Base-by-base conservation (phyloP, 2,329 filamentous ascomycete species). In the Orbilia ellipsospora region DNA sequence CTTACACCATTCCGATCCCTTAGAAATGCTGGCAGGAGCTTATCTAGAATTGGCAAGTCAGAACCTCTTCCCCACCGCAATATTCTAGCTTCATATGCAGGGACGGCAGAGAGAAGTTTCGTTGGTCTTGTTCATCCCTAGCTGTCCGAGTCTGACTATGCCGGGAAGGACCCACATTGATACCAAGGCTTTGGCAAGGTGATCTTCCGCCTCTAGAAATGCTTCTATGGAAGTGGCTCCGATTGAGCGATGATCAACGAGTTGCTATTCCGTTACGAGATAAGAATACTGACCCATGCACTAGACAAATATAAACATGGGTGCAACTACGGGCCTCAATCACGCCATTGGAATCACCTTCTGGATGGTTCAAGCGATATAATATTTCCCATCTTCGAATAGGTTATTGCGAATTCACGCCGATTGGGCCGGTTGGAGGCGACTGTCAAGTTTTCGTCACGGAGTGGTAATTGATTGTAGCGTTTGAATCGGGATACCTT, bases 321-420 rank as follows among this genome's bases (percentile, higher is more conserved):
- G 16, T 18, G 44, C 13, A 48, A 48, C 13, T 15, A 48, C 44
- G 44, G n/a, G 36, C 50, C 23, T 42, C 31, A 8, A 63, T 62
- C 57, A 63, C 57, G 51, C 66, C n/a, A 70, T 57, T 31, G 42
- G n/a, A 8, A 10, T 28, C 40, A 56, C 66, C 57, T 63, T 63
- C 57, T 48, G 18, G 52, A 55, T 28, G n/a, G 15, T 45, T 23
- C 55, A 23, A 6, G 12, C 12, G 23, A 12, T n/a, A 18, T 10
- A 59, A 23, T n/a, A 18, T 18, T 31, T 45, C 18, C 2, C 44
- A n/a, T 26, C 0, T 23, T 15, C 13, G 44, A 5, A 48, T 48
- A 18, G 16, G 44, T 18, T 18, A 48, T 48, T 23, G 23, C 23
- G 23, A 23, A 23, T 23, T 2, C 4, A 23, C 23, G 2, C 23